Conservation (phyloP, 306 rosid species). For the Quercus dentata region DNA sequence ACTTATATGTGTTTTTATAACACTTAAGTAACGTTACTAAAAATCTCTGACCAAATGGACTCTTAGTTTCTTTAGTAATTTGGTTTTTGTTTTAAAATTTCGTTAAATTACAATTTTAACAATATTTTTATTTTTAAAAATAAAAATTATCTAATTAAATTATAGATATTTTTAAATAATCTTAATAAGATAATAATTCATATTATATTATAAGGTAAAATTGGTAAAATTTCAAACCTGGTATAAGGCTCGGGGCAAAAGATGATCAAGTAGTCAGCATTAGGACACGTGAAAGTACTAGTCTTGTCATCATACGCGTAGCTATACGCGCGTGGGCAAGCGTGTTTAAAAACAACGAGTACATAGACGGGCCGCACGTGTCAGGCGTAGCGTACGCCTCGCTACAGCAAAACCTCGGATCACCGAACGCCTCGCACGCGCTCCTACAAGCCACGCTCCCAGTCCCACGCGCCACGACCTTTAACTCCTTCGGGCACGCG, state of each 20-base stretch:
- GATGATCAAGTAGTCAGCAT: constrained; percentile 69
- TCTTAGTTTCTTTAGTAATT: rapidly evolving
- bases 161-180: too few relatives aligned
- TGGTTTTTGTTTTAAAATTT: too few relatives aligned
- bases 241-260: constrained; percentile 87
- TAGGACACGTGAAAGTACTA: constrained; percentile 83
- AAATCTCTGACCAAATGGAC: rapidly evolving
- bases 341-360: constrained; percentile 59
- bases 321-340: constrained; percentile 97
- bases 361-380: constrained; percentile 66
- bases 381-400: constrained; percentile 80
- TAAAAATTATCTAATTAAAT: too few relatives aligned
- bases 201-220: not conserved
- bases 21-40: rapidly evolving
- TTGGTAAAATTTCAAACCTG: constrained; percentile 44
- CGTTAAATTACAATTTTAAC: too few relatives aligned
- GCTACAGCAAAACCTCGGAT: constrained; percentile 79
- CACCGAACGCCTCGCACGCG: constrained; percentile 95
- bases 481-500: constrained; percentile 56
- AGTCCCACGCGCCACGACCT: constrained; percentile 41
- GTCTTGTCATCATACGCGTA: constrained; percentile 96
- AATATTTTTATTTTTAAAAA: too few relatives aligned
- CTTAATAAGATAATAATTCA: too few relatives aligned
- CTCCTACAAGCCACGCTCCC: constrained; percentile 76
- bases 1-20: rapidly evolving